phyloP scores from a whole-genome alignment of 352 stramenopile species.

The Globisporangium splendens region DNA sequence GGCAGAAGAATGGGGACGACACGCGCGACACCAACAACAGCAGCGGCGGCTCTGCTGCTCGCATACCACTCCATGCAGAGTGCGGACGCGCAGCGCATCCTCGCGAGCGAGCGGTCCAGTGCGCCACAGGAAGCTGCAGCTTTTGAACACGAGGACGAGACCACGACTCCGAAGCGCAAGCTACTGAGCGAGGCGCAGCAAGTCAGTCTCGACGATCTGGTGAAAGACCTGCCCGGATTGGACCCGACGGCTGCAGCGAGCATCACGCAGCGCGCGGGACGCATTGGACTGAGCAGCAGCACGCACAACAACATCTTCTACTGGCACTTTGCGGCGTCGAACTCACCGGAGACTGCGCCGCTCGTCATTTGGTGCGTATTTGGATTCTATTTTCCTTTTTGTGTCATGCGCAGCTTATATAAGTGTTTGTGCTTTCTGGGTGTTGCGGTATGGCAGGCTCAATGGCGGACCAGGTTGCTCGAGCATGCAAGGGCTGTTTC shows the following conservation, averaged over 20 bases:
- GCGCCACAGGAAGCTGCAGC: conserved; percentile 10
- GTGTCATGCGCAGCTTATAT: no score
- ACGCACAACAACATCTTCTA: conserved; percentile 73
- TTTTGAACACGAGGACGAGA: background rate
- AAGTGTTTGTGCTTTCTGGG: no score
- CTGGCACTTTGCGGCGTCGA: conserved; percentile 66
- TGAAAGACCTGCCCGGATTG: conserved; percentile 51
- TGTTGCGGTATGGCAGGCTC: conserved; percentile 29
- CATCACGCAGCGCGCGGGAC: conserved; percentile 64
- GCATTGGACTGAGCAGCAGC: conserved; percentile 42
- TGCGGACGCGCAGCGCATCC: conserved; percentile 25
- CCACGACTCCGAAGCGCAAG: conserved; percentile 5
- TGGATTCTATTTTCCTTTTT: no score
- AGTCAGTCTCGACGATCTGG: conserved; percentile 24
- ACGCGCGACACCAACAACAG: background rate
- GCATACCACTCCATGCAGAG: background rate
- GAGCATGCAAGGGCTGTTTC: conserved; percentile 75
- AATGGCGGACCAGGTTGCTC: conserved; percentile 82
- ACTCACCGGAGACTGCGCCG: conserved; percentile 41
- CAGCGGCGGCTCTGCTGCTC: background rate
- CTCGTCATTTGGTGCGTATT: conserved; percentile 71
- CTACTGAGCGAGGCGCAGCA: background rate
- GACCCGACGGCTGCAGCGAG: conserved; percentile 28
- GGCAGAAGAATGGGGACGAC: conserved; percentile 12
- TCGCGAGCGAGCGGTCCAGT: conserved; percentile 13